Percentiles rank a stretch among this genome's conserved stretches.
These are phyloP conservation scores for Sphagnum tenellum DNA, from an alignment of 225 moss, liverwort and hornwort genomes.

Conservation along the genomic window DNA sequence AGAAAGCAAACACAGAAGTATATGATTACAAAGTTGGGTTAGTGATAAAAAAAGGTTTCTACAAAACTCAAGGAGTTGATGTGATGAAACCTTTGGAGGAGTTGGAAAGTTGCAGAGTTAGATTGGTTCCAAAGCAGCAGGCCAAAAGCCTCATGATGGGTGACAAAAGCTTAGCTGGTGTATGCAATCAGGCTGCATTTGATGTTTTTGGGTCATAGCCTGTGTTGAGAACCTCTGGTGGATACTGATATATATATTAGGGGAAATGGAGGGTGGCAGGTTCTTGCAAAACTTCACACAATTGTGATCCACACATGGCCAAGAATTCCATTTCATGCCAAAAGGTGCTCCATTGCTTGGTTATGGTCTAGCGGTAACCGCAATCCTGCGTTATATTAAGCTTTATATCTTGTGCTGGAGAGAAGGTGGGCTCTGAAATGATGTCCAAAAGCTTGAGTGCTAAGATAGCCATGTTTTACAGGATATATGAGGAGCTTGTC, in stretches of 20 bases:
- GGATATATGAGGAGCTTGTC: constrained; percentile 61
- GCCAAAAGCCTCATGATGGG: too few species aligned
- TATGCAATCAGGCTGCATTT: too few species aligned
- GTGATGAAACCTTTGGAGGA: not conserved
- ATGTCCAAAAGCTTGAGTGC: too few species aligned
- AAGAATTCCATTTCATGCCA: constrained; percentile 69
- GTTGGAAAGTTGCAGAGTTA: too few species aligned
- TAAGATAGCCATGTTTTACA: constrained; percentile 14
- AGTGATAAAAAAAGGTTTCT: not conserved
- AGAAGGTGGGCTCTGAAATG: not conserved
- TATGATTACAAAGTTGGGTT: not conserved
- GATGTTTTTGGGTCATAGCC: not conserved
- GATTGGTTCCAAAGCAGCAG: too few species aligned
- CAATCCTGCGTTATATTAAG: too few species aligned
- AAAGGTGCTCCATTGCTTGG: constrained; percentile 25
- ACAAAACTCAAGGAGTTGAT: not conserved
- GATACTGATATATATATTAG: not conserved
- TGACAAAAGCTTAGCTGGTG: too few species aligned
- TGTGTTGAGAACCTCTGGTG: not conserved
- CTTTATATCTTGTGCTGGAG: not conserved
- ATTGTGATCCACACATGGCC: constrained; percentile 76
- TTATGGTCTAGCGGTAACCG: too few species aligned
- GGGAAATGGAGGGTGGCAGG: constrained; percentile 29
- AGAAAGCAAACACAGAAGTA: not conserved
- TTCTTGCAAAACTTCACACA: constrained; percentile 44